Evolutionary conservation across 1,139 yeast genomes (phyloP).

Genomic region (Hyphopichia wangnamkhiaoensis): DNA sequence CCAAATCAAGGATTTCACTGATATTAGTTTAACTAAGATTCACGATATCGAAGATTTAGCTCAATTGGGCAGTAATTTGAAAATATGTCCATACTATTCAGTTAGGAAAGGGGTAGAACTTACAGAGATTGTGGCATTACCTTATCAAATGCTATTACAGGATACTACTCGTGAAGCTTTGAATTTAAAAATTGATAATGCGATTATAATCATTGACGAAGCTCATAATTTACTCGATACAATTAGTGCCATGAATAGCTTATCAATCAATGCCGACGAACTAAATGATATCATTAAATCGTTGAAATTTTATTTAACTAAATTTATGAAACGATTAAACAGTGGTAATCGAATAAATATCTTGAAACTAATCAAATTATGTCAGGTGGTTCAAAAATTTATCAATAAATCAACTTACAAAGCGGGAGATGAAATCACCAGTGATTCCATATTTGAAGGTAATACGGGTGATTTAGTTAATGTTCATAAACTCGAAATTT

Average conservation of each 20-base stretch:
- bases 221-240: slow-evolving; percentile 89
- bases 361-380: slow-evolving; percentile 60
- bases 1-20: slow-evolving; percentile 52
- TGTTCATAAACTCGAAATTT: slow-evolving; percentile 64
- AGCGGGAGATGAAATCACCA: slow-evolving; percentile 57
- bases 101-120: slow-evolving; percentile 55
- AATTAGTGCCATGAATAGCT: slow-evolving; percentile 68
- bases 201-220: slow-evolving; percentile 84
- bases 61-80: slow-evolving; percentile 54
- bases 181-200: slow-evolving; percentile 57
- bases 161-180: slow-evolving; percentile 61
- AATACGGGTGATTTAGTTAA: slow-evolving; percentile 74
- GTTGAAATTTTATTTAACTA: slow-evolving; percentile 54
- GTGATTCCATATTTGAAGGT: slow-evolving; percentile 54
- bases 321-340: slow-evolving; percentile 63
- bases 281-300: slow-evolving; percentile 45
- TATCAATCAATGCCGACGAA: slow-evolving; percentile 53
- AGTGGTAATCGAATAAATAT: slow-evolving; percentile 75
- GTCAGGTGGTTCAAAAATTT: slow-evolving; percentile 53
- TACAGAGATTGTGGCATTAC: slow-evolving; percentile 79
- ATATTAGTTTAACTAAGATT: slow-evolving; percentile 58
- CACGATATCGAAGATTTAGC: slow-evolving; percentile 85
- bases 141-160: slow-evolving; percentile 79
- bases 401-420: slow-evolving; percentile 28
- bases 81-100: slow-evolving; percentile 83